Base-by-base conservation (phyloP, 768 basidiomycete genomes). In the Podaxis pistillaris region DNA sequence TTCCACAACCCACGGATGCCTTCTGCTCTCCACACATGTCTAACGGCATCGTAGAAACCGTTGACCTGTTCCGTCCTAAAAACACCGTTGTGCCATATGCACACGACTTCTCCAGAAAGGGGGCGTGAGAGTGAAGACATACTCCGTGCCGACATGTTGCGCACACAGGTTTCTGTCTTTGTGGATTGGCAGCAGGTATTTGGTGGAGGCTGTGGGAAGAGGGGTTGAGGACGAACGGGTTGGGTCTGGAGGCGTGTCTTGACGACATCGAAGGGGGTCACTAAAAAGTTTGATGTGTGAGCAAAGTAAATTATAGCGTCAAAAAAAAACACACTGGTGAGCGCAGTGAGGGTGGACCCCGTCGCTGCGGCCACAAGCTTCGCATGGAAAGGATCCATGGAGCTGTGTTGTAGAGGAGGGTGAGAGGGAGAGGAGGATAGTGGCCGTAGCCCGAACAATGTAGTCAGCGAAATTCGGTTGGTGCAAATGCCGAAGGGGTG, bases 231-330 rank as follows among this genome's bases (percentile, higher is more conserved):
- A 71, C 73, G 73, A 22, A 81, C 78, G n/a, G 88, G 89, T 72
- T 92, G 94, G 0, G 97, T 98, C 74, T 99, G 97, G 17, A 99
- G 79, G 30, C 97, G 87, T 12, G 96, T 98, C 75, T 98, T 98
- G 67, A 98, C 84, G 59, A 99, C 94, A 75, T 99, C 97, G 73
- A 99, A 99, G 2, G 97, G 97, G 2, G 96, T 98, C 97, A 99
- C 96, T 98, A 72, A 9, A 62, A 62, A 36, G 36, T 22, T 26
- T 24, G n/a, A 46, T 46, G 19, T 46, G n/a, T 46, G 33, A 49
- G 33, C 37, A 58, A 26, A 49, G 11, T 9, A 13, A 4, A 4
- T 22, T 37, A 56, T 17, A 28, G 19, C 56, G 30, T 28, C 51
- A 22, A 36, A 38, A 33, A 36, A 12, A 9, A 4, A 76, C 86